A percentile compares a stretch with the other conserved stretches of the same genome.
These are phyloP conservation scores for Remersonia thermophila DNA, from an alignment of 2,329 filamentous ascomycete genomes.

Conservation along the genomic window DNA sequence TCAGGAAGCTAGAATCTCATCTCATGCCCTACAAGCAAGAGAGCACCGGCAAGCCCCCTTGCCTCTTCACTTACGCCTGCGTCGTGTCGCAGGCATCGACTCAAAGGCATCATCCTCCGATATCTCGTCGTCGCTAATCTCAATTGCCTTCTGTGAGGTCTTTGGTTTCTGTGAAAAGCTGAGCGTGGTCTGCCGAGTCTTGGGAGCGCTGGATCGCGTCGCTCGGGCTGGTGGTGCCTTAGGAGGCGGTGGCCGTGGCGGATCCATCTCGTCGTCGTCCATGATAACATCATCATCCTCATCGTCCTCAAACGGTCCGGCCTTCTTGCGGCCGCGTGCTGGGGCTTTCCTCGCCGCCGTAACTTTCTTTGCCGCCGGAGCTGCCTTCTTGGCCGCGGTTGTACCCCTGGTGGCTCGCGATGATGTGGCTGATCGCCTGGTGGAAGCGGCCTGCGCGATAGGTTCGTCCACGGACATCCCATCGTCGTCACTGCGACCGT, in stretches of 20 bases:
- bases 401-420: constrained; percentile 23
- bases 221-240: constrained; percentile 24
- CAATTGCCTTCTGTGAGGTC: constrained; percentile 37
- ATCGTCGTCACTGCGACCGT: constrained; percentile 30
- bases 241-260: constrained; percentile 15
- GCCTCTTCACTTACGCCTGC: constrained; percentile 9
- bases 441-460: constrained; percentile 23
- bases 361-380: constrained; percentile 24
- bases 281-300: constrained; percentile 27
- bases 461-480: constrained; percentile 42
- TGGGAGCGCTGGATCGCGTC: constrained; percentile 20
- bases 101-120: constrained; percentile 49
- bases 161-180: constrained; percentile 34
- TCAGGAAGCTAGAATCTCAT: too few species aligned
- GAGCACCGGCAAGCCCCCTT: too few species aligned
- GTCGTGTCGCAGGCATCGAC: constrained; percentile 30
- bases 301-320: constrained; percentile 25
- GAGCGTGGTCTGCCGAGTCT: constrained; percentile 34
- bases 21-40: too few species aligned
- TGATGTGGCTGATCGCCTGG: constrained; percentile 18
- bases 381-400: constrained; percentile 23
- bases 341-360: constrained; percentile 34
- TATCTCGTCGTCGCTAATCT: constrained; percentile 55
- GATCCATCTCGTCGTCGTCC: constrained; percentile 34
- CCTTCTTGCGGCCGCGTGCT: constrained; percentile 29